Evolutionary conservation across 352 stramenopile genomes (phyloP), one percentile per base, ranked within the genome.

Genomic region (Phytopythium aichiense): DNA sequence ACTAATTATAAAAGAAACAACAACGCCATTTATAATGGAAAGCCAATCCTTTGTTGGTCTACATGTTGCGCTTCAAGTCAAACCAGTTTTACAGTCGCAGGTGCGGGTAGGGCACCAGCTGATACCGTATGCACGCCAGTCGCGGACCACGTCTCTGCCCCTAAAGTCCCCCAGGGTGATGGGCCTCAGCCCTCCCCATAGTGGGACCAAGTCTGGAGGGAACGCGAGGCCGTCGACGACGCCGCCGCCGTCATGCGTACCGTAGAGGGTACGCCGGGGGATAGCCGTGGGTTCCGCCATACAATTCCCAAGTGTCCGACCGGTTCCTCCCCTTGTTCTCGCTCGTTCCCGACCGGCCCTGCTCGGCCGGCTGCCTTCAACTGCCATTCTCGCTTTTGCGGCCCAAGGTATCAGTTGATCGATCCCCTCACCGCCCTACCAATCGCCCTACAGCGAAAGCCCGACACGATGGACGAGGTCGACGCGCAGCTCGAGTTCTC

Each of bases 311-410:
- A 50, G 43, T 50, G 20, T 3, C 35, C 35, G 9, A 16, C 40
- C 5, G 16, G 38, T 45, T 15, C 38, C 38, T 45, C 16, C 40
- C 28, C 28, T 31, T 31, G 28, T 31, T 31, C 43, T 33, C 46
- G 35, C 20, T 13, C 52, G 2, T 6, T 23, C 31, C 25, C 20
- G 35, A 16, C 35, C 35, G 35, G 33, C 7, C 9, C 35, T 16
- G 35, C 31, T 37, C 9, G 31, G 31, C 31, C 9, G 18, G 52
- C 18, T 11, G 52, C 6, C 52, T 58, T 58, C 52, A 58, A 58
- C 37, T 59, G 54, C 25, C 54, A 60, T 60, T 60, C 16, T n/a
- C 54, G 54, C 54, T 51, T 60, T 60, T 40, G 54, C 54, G 4
- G 22, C 22, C 20, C 54, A 48, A 18, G 33, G 52, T 28, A 48